phyloP scores from a whole-genome alignment of 495 filamentous ascomycete species.

The Thermochaetoides thermophila region DNA sequence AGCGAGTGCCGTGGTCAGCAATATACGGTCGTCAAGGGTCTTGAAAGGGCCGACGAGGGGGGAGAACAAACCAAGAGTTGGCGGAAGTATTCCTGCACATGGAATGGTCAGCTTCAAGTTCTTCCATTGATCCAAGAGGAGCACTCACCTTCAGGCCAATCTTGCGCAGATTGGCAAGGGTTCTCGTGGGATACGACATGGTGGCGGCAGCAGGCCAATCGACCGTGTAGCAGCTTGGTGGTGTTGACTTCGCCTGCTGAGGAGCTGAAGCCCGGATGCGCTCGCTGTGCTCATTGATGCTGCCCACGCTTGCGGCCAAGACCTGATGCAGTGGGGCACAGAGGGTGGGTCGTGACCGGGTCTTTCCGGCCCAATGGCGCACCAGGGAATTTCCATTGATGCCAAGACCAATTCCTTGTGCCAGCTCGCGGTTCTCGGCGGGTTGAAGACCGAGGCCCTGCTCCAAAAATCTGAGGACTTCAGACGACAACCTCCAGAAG shows the following conservation, averaged over 20 bases:
- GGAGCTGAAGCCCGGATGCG: too few relatives aligned
- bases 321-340: constrained; percentile 11
- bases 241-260: constrained; percentile 9
- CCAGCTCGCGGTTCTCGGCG: constrained; percentile 5
- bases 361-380: constrained; percentile 11
- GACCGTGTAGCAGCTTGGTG: constrained; percentile 11
- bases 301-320: background rate
- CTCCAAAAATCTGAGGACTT: constrained; percentile 3
- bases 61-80: constrained; percentile 70
- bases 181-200: constrained; percentile 89
- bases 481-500: too few relatives aligned
- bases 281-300: background rate
- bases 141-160: constrained; percentile 65
- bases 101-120: constrained; percentile 11
- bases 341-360: too few relatives aligned
- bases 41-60: background rate
- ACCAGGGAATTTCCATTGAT: background rate
- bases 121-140: background rate
- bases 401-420: constrained; percentile 4
- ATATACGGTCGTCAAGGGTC: constrained; percentile 2
- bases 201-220: constrained; percentile 26
- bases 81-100: constrained; percentile 64
- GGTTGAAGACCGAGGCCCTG: constrained; percentile 1
- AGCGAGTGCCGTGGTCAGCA: constrained; percentile 12
- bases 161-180: constrained; percentile 69